Conservation (phyloP, 1,284 basidiomycete genomes). For the Rugosomyces carneus region DNA sequence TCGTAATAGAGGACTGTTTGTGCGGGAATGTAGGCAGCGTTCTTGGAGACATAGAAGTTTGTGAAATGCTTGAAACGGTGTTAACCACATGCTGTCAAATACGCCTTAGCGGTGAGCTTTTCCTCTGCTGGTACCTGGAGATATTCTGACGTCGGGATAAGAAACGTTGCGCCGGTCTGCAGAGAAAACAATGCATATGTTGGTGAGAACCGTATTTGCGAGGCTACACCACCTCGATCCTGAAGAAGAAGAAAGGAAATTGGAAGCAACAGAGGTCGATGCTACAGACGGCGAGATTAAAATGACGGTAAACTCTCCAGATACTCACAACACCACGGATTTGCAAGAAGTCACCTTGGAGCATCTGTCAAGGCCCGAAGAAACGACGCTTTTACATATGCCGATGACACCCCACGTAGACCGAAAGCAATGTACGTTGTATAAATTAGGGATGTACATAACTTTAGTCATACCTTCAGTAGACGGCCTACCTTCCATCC, state of each 20-base stretch:
- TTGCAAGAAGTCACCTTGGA: slow-evolving; percentile 18
- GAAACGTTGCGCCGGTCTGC: slow-evolving; percentile 90
- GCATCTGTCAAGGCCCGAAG: slow-evolving; percentile 11
- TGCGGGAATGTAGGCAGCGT: slow-evolving; percentile 59
- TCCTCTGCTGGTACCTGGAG: background rate
- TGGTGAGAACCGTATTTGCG: slow-evolving; percentile 79
- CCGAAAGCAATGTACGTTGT: slow-evolving; percentile 40
- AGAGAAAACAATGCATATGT: slow-evolving; percentile 86
- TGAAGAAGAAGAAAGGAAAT: slow-evolving; percentile 58
- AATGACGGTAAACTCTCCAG: slow-evolving; percentile 45
- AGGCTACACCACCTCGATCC: slow-evolving; percentile 69
- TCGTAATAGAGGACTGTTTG: slow-evolving; percentile 84
- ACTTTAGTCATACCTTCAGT: slow-evolving; percentile 18
- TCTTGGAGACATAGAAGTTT: slow-evolving; percentile 90
- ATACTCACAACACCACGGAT: slow-evolving; percentile 1
- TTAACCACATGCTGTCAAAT: slow-evolving; percentile 97
- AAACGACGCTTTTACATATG: slow-evolving; percentile 11
- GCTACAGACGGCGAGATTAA: slow-evolving; percentile 50
- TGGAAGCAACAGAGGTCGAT: slow-evolving; percentile 42
- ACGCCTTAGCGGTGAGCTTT: slow-evolving; percentile 76
- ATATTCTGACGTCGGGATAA: slow-evolving; percentile 24
- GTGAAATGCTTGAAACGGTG: slow-evolving; percentile 98
- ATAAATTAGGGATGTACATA: background rate
- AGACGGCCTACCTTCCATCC: slow-evolving; percentile 90
- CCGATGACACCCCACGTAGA: slow-evolving; percentile 16